Evolutionary conservation across 768 basidiomycete species (phyloP), one percentile per base, ranked within the genome.

Genomic region (Leccinum ochraceum): DNA sequence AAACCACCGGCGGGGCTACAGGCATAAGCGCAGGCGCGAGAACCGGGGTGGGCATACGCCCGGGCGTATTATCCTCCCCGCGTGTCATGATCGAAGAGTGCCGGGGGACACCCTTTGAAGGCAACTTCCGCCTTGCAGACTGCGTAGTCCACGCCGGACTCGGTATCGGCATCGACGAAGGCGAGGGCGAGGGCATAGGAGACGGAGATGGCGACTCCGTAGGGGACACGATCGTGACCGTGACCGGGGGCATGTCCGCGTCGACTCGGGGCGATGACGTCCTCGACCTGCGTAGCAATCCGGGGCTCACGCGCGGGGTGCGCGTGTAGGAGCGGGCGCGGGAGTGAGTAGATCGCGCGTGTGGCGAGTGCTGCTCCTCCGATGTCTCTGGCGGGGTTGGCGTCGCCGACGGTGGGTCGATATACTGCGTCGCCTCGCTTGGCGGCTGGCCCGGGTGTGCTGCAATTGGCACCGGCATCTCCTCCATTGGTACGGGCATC

Each of bases 321-420:
- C 22, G 24, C 4, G 48, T 22, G 20, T 24, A 16, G 14, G 22
- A 14, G 57, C 59, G 8, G 60, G 57, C 1, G 56, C 32, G 39
- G 1, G 52, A 22, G 22, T 28, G 59, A 13, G 26, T 17, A 4
- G 55, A 59, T 2, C 58, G 69, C 24, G 11, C 42, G 11, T 65
- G 65, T 0, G 69, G 67, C 22, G 67, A 64, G 5, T 59, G 60
- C 39, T 64, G 68, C 6, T 68, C 57, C 58, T 76, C 53, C 62
- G 68, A 44, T 44, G 42, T 52, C 63, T 67, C 46, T 9, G 61
- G 42, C 13, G 67, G 36, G 0, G 59, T 59, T 42, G 65, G 56
- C 49, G 49, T 50, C 49, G 16, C 24, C 11, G 48, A 26, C 48
- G 48, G 20, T 26, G 48, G 48, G 59, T 67, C 30, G 20, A 54